Conservation (phyloP, 2,329 filamentous ascomycete genomes). For the Arachnopeziza araneosa region DNA sequence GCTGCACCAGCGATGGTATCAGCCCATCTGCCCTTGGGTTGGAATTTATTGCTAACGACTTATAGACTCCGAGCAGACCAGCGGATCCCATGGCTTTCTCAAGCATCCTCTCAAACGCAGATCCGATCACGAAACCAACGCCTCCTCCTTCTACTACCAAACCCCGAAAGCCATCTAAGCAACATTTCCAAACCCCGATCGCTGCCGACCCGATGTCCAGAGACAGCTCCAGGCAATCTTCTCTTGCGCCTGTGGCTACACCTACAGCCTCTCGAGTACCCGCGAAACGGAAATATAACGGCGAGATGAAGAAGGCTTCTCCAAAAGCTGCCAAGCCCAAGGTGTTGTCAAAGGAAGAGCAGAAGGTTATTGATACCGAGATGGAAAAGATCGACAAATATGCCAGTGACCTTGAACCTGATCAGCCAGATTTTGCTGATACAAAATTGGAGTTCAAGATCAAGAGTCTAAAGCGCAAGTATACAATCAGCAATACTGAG, state of each 20-base stretch:
- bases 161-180: conserved; percentile 24
- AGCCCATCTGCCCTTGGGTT: neutral
- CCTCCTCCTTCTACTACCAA: conserved; percentile 31
- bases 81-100: conserved; percentile 93
- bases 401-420: conserved; percentile 50
- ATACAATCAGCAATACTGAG: conserved; percentile 61
- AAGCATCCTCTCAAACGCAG: conserved; percentile 81
- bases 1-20: conserved; percentile 22
- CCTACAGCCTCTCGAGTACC: conserved; percentile 40
- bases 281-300: conserved; percentile 32
- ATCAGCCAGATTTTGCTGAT: conserved; percentile 40
- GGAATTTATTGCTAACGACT: conserved; percentile 11
- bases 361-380: conserved; percentile 62
- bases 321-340: conserved; percentile 33
- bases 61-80: conserved; percentile 64
- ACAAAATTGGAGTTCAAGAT: conserved; percentile 50
- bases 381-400: conserved; percentile 55
- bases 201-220: conserved; percentile 23
- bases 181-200: conserved; percentile 17
- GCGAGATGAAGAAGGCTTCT: conserved; percentile 54
- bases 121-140: conserved; percentile 54
- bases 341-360: conserved; percentile 51
- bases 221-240: conserved; percentile 40
- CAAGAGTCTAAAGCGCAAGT: conserved; percentile 59
- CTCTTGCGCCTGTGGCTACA: conserved; percentile 39